A percentile compares a stretch with the other conserved stretches of the same genome.
Conservation (phyloP, 768 basidiomycete species). For the Lentinula detonsa region DNA sequence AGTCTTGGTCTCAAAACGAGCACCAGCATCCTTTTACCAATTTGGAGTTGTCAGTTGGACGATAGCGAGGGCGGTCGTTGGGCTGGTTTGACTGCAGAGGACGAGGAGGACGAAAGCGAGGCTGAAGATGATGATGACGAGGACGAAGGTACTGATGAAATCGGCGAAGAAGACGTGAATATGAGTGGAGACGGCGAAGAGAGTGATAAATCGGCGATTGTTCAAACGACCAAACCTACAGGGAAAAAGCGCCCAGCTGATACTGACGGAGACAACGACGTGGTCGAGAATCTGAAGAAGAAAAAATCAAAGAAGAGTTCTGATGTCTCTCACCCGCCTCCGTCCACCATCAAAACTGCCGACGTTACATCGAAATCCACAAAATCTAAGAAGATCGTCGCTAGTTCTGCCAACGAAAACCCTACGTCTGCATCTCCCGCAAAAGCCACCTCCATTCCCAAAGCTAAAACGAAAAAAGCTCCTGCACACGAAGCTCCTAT, state of each 20-base stretch:
- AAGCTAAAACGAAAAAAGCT: background rate
- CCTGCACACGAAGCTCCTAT: background rate
- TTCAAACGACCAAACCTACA: constrained; percentile 15
- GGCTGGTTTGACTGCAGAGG: constrained; percentile 11
- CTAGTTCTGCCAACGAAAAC: background rate
- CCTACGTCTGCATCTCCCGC: constrained; percentile 7
- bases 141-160: constrained; percentile 9
- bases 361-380: constrained; percentile 6
- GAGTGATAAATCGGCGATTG: constrained; percentile 5
- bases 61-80: constrained; percentile 53
- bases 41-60: constrained; percentile 82
- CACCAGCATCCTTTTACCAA: constrained; percentile 76
- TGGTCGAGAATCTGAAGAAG: constrained; percentile 26
- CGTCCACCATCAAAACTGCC: background rate
- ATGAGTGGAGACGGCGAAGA: constrained; percentile 15
- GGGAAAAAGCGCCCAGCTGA: constrained; percentile 31
- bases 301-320: constrained; percentile 35
- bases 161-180: background rate
- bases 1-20: constrained; percentile 88
- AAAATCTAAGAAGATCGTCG: constrained; percentile 14
- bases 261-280: constrained; percentile 30
- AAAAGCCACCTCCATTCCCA: background rate
- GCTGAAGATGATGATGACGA: constrained; percentile 21
- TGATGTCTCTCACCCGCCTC: background rate
- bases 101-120: constrained; percentile 16